phyloP scores from a whole-genome alignment of 495 filamentous ascomycete genomes.

The Apodospora peruviana region DNA sequence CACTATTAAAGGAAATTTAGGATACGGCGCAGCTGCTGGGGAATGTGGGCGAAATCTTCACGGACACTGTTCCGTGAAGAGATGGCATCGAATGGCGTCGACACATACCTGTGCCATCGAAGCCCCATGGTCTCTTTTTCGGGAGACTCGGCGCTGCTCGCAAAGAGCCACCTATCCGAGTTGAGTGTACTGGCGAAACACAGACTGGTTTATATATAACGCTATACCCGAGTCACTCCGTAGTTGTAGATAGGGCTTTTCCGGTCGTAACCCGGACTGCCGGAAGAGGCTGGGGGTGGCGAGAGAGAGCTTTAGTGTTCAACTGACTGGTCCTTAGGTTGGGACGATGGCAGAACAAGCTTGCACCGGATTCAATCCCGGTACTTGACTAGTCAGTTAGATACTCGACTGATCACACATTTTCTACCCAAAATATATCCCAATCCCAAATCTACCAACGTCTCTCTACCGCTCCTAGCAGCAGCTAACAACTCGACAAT shows the following conservation, averaged over 20 bases:
- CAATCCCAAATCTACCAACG: no score
- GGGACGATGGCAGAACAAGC: neutral
- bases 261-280: slow-evolving; percentile 5
- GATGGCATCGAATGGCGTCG: slow-evolving; percentile 13
- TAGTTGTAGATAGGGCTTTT: slow-evolving; percentile 14
- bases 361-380: no score
- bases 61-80: neutral
- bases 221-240: slow-evolving; percentile 36
- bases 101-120: no score
- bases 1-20: no score
- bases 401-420: no score
- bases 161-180: slow-evolving; percentile 17
- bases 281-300: slow-evolving; percentile 15
- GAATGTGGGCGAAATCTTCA: slow-evolving; percentile 1
- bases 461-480: no score
- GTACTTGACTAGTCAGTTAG: no score
- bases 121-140: slow-evolving; percentile 6
- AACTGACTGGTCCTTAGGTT: neutral
- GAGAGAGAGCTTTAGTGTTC: slow-evolving; percentile 17
- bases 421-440: no score
- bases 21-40: slow-evolving; percentile 4
- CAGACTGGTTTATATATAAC: slow-evolving; percentile 27
- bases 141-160: no score
- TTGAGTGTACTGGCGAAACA: slow-evolving; percentile 29
- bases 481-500: no score